Evolutionary conservation across 2,329 filamentous ascomycete genomes (phyloP), one percentile per base, ranked within the genome.

Genomic region (Nemania abortiva): DNA sequence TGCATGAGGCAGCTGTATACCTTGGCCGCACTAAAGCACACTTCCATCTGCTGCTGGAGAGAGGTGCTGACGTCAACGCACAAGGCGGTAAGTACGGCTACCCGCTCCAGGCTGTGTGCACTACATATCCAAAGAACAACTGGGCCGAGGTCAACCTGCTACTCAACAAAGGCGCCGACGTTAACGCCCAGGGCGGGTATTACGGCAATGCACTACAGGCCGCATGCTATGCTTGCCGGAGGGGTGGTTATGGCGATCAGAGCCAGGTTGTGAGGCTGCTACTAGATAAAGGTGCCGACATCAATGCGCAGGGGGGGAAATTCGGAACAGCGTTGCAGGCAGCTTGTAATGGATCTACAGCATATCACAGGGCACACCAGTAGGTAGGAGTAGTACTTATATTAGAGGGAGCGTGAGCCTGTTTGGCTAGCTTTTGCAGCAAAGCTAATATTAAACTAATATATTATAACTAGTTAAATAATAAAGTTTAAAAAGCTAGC

Each of bases 61-160:
- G n/a, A 29, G 54, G 62, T 11, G 45, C 54, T 4, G n/a, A 65
- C 20, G 34, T 58, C 20, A 65, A 65, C n/a, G 24, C 24, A 20
- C 18, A 53, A 15, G 47, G 54, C 0, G 55, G 62, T 3, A 3
- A 24, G 11, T 55, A 31, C 6, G 24, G 34, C 22, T 45, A 29
- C 27, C 34, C 49, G 10, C 31, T 62, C 15, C 49, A 62, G 34
- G 59, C 59, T 5, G 22, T 18, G 1, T 53, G 47, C 27, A 5
- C 0, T 5, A 3, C 13, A 3, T 22, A 47, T 47, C 15, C 42
- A 13, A 10, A 52, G 24, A 5, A 11, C 22, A 27, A 31, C 5
- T 7, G 13, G 29, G 18, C 15, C n/a, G 18, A 24, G 50, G 18
- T 56, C 15, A 15, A 57, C 20, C 20, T 63, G 3, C n/a, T 63